A percentile compares a stretch with the other conserved stretches of the same genome.
Conservation (phyloP, 2,329 filamentous ascomycete species). For the Fusarium pseudograminearum region DNA sequence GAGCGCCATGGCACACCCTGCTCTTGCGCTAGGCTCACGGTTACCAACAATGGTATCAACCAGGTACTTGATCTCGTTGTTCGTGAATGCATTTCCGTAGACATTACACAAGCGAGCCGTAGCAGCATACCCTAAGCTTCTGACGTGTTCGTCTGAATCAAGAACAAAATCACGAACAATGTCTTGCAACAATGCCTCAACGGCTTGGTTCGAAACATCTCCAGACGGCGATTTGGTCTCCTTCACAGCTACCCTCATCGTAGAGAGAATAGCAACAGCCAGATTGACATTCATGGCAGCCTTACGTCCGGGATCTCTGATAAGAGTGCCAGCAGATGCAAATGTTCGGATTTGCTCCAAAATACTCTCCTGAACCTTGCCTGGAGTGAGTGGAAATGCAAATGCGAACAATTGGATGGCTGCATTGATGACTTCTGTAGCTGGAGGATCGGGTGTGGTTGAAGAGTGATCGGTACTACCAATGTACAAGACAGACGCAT, state of each 20-base stretch:
- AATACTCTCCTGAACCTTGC: conserved; percentile 95
- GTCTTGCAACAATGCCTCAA: conserved; percentile 87
- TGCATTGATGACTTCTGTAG: conserved; percentile 93
- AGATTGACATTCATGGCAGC: conserved; percentile 93
- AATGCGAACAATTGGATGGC: conserved; percentile 94
- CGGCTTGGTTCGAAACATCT: conserved; percentile 77
- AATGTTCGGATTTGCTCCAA: conserved; percentile 94
- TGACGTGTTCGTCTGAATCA: conserved; percentile 86
- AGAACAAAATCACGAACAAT: conserved; percentile 78
- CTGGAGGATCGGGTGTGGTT: conserved; percentile 77
- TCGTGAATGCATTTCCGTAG: conserved; percentile 90
- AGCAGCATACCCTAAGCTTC: conserved; percentile 85
- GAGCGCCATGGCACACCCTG: conserved; percentile 92
- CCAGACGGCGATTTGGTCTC: conserved; percentile 81
- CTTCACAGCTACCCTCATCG: conserved; percentile 85
- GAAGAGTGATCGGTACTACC: conserved; percentile 58
- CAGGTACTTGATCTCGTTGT: conserved; percentile 87
- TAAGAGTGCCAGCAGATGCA: conserved; percentile 80
- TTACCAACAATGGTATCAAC: conserved; percentile 96
- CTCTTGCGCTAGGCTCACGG: conserved; percentile 90
- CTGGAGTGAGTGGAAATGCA: conserved; percentile 86
- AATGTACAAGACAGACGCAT: conserved; percentile 84
- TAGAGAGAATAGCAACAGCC: conserved; percentile 81
- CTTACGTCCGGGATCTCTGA: conserved; percentile 87
- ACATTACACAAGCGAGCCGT: conserved; percentile 85